A percentile compares a stretch with the other conserved stretches of the same genome.
Conservation (phyloP, 2,329 filamentous ascomycete genomes). For the Trichoderma koningiopsis region DNA sequence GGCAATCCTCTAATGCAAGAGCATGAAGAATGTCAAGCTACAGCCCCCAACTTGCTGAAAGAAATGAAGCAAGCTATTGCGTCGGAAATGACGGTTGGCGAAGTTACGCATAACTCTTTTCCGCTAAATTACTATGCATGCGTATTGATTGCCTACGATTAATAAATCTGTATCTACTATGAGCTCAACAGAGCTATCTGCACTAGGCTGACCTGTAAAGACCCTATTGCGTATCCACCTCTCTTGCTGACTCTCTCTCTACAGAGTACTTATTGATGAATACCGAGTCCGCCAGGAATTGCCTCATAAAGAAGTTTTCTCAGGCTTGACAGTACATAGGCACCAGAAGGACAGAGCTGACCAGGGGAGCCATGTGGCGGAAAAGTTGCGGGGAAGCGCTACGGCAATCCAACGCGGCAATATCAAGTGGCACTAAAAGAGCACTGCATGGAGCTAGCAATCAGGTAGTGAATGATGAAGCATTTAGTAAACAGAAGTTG, state of each 20-base stretch:
- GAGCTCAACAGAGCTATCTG: too few relatives aligned
- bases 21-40: not conserved
- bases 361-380: not conserved
- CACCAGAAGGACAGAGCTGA: too few relatives aligned
- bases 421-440: not conserved
- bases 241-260: not conserved
- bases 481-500: not conserved
- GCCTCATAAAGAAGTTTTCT: not conserved
- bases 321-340: not conserved
- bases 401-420: slow-evolving; percentile 6
- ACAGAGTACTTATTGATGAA: not conserved
- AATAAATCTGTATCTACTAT: too few relatives aligned
- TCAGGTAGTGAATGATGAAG: not conserved
- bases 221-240: not conserved
- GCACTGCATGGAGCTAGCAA: not conserved
- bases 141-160: too few relatives aligned
- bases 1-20: not conserved
- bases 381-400: not conserved
- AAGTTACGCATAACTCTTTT: too few relatives aligned
- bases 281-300: not conserved
- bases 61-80: not conserved
- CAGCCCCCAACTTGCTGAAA: too few relatives aligned
- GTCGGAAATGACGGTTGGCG: not conserved
- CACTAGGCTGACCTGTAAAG: not conserved
- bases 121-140: too few relatives aligned